Conservation (phyloP, 164 flowering plant genomes). For the Chloranthus sessilifolius region DNA sequence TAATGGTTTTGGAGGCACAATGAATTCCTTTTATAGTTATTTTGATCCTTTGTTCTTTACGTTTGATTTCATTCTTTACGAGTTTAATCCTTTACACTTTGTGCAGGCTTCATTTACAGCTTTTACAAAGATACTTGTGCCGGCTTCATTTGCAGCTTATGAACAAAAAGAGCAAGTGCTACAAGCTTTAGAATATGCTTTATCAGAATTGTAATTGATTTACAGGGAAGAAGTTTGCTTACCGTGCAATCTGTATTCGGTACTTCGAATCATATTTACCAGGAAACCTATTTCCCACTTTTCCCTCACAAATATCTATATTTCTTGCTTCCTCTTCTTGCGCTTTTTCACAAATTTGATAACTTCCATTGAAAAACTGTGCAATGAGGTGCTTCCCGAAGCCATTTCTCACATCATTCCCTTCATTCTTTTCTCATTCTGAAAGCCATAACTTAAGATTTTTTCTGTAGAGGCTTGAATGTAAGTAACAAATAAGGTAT, state of each 20-base stretch:
- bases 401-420: too few species aligned
- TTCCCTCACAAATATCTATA: too few species aligned
- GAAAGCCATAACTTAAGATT: too few species aligned
- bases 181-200: neutral
- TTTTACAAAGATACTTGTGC: slow-evolving; percentile 4
- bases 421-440: neutral
- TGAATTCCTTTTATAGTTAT: slow-evolving; percentile 3
- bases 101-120: slow-evolving; percentile 2
- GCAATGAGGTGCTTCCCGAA: too few species aligned
- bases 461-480: slow-evolving; percentile 1
- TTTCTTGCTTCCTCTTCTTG: too few species aligned
- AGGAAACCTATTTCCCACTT: too few species aligned
- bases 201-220: neutral
- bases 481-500: neutral
- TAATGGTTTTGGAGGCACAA: too few species aligned
- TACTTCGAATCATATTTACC: too few species aligned
- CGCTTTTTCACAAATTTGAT: too few species aligned
- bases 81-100: neutral
- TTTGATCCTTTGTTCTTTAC: neutral
- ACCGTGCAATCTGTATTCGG: neutral
- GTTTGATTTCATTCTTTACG: neutral
- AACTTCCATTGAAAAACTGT: too few species aligned
- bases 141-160: neutral
- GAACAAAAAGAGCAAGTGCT: neutral
- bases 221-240: neutral